These are phyloP conservation scores for Trichosanthes truncata DNA, from an alignment of 306 rosid species.

Conservation along the genomic window DNA sequence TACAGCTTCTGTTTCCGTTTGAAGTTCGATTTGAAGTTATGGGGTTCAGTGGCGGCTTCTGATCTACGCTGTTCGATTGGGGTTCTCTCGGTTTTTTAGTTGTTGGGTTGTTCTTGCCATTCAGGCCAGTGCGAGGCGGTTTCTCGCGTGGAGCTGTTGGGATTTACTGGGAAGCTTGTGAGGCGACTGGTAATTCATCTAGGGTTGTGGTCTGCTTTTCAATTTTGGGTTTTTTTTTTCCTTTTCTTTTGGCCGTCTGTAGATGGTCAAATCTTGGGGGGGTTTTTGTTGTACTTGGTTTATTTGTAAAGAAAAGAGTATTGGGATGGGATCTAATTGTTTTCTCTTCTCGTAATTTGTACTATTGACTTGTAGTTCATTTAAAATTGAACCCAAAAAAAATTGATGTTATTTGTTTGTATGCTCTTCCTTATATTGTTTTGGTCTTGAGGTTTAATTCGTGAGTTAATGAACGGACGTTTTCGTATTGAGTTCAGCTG, in stretches of 20 bases:
- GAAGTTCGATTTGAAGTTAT: neutral
- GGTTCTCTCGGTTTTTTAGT: neutral
- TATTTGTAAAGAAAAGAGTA: neutral
- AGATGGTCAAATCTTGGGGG: neutral
- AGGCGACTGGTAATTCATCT: conserved; percentile 5
- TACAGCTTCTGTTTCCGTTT: neutral
- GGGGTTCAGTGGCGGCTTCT: neutral
- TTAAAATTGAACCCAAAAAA: neutral
- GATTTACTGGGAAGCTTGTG: neutral
- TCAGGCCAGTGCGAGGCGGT: neutral
- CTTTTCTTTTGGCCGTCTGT: neutral
- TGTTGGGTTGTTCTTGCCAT: neutral
- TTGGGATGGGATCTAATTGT: neutral
- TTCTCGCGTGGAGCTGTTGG: neutral
- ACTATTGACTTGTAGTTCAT: neutral
- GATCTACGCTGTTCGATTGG: neutral
- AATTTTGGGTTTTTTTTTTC: neutral
- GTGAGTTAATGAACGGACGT: neutral
- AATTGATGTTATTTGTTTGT: neutral
- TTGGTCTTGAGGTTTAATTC: neutral
- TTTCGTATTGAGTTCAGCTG: neutral
- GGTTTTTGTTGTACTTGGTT: neutral
- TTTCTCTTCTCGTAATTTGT: neutral
- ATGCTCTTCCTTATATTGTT: neutral
- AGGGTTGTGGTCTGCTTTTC: conserved; percentile 3